phyloP scores from a whole-genome alignment of 768 basidiomycete species.

The Strobilomyces echinocephalus region DNA sequence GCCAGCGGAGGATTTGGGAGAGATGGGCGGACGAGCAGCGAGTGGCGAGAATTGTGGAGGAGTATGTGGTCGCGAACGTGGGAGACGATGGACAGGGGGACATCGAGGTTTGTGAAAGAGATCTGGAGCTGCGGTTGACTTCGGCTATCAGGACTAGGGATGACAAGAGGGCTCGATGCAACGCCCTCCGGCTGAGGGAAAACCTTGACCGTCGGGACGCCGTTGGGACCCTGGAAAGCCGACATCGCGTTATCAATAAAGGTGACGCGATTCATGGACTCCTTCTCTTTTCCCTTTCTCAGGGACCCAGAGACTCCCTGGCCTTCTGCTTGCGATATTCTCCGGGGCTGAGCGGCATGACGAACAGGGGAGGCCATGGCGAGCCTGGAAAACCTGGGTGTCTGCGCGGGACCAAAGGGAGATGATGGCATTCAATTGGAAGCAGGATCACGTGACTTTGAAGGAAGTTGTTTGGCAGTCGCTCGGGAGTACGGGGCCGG shows the following conservation, averaged over 20 bases:
- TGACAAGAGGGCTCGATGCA: not conserved
- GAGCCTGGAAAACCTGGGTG: slow-evolving; percentile 30
- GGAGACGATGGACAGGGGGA: slow-evolving; percentile 4
- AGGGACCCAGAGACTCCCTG: not conserved
- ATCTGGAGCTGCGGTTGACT: slow-evolving; percentile 8
- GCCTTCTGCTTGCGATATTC: slow-evolving; percentile 24
- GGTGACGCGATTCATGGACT: slow-evolving; percentile 8
- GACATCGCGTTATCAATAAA: slow-evolving; percentile 10
- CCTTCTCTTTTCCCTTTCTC: slow-evolving; percentile 9
- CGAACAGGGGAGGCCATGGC: slow-evolving; percentile 25
- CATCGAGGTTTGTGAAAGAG: slow-evolving; percentile 2
- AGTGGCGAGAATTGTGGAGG: slow-evolving; percentile 16
- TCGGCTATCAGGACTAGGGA: not conserved
- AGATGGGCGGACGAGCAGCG: slow-evolving; percentile 12
- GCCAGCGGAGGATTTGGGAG: slow-evolving; percentile 25
- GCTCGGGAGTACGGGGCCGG: slow-evolving; percentile 15
- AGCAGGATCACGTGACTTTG: slow-evolving; percentile 23
- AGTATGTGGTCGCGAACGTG: slow-evolving; percentile 16
- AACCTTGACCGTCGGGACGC: slow-evolving; percentile 11
- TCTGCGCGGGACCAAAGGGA: slow-evolving; percentile 28
- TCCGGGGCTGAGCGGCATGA: slow-evolving; percentile 29
- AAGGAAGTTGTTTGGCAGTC: slow-evolving; percentile 14
- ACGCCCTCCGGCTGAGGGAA: slow-evolving; percentile 11
- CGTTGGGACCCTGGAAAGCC: not conserved
- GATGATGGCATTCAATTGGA: slow-evolving; percentile 27